Evolutionary conservation across 352 stramenopile genomes (phyloP).

Genomic region (Globisporangium cystogenes): DNA sequence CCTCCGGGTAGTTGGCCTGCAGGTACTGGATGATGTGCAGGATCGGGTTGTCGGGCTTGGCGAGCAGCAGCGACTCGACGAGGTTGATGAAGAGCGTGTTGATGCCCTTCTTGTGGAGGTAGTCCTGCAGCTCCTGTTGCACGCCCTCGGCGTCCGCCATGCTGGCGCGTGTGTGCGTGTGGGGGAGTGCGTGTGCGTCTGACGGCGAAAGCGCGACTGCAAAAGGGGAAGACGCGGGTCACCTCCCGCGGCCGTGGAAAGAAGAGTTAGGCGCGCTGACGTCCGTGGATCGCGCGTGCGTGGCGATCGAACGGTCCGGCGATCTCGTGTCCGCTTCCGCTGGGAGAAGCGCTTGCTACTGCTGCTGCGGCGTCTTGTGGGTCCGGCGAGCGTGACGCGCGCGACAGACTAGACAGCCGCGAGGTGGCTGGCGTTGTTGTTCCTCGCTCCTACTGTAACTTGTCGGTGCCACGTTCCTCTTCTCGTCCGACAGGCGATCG

Average conservation of each 20-base stretch:
- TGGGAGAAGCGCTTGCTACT: no score
- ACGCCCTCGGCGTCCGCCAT: conserved; percentile 86
- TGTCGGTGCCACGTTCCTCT: neutral
- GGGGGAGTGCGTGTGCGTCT: no score
- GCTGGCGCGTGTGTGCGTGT: neutral
- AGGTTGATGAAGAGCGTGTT: conserved; percentile 92
- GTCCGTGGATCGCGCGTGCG: conserved; percentile 1
- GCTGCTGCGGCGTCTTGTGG: no score
- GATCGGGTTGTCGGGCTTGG: conserved; percentile 88
- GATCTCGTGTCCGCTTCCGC: neutral
- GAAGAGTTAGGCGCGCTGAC: neutral
- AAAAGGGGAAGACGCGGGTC: no score
- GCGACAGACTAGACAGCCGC: neutral
- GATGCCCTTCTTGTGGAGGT: conserved; percentile 89
- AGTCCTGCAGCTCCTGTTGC: conserved; percentile 89
- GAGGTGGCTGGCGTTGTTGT: neutral
- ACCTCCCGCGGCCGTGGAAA: neutral
- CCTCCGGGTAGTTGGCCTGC: conserved; percentile 83
- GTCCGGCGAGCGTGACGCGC: neutral
- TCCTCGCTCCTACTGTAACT: neutral
- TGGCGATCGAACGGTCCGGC: neutral
- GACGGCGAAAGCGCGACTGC: conserved; percentile 1
- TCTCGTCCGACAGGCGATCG: neutral
- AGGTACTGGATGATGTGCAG: conserved; percentile 89
- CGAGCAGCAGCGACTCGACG: conserved; percentile 85